Evolutionary conservation across 2,329 filamentous ascomycete species (phyloP).

Genomic region (Conoideocrella luteorostrata): DNA sequence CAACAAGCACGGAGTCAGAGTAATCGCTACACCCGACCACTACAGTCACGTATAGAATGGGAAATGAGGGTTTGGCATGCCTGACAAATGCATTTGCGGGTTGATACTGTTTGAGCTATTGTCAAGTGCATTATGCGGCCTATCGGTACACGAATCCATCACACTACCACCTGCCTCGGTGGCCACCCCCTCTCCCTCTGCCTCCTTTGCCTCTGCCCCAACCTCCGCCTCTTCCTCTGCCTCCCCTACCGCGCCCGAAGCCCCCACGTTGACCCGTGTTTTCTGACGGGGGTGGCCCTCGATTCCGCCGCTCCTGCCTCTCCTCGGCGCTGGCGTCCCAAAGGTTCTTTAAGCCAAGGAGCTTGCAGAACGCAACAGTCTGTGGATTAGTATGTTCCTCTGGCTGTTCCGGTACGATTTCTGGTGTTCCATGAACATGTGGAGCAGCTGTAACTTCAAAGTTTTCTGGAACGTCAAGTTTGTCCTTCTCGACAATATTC

Average conservation of each 20-base stretch:
- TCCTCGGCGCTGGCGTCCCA: constrained; percentile 71
- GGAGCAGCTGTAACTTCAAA: constrained; percentile 71
- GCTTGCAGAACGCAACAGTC: constrained; percentile 71
- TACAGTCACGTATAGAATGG: too few species aligned
- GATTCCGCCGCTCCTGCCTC: constrained; percentile 48
- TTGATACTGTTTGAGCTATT: too few species aligned
- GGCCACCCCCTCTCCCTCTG: constrained; percentile 7
- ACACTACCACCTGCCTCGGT: background rate
- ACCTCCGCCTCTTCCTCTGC: constrained; percentile 27
- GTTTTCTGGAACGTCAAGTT: constrained; percentile 67
- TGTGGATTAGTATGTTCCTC: constrained; percentile 83
- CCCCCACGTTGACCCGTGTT: constrained; percentile 28
- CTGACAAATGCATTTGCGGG: too few species aligned
- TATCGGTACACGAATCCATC: background rate
- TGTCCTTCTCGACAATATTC: constrained; percentile 57
- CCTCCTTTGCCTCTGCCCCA: constrained; percentile 14
- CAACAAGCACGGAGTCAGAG: too few species aligned
- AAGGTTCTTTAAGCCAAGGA: constrained; percentile 70
- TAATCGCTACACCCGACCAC: too few species aligned
- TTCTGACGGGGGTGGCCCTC: constrained; percentile 45
- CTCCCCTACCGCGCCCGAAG: constrained; percentile 26
- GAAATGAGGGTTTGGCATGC: too few species aligned
- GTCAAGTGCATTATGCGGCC: too few species aligned
- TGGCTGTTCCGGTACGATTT: constrained; percentile 57
- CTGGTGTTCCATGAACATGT: constrained; percentile 52